Base-by-base conservation (phyloP, 2,329 filamentous ascomycete species). In the Monilinia vaccinii-corymbosi region DNA sequence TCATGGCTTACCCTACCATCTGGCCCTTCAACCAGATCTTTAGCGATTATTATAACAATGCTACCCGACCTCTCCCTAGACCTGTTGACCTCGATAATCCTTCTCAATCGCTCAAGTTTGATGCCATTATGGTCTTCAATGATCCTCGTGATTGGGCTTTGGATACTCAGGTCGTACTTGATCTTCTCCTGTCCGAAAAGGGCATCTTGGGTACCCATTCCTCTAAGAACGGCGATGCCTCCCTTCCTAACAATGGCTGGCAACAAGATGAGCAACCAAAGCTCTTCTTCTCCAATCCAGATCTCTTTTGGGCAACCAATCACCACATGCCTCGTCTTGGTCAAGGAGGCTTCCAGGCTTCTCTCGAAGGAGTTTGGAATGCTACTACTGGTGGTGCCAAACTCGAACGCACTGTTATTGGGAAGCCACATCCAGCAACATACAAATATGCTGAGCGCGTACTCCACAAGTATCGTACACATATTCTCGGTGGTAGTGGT, bases 111-210 rank as follows among this genome's bases (percentile, higher is more conserved):
- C 79, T 93, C 51, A 91, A 90, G 67, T 87, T 99, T 66, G 91
- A 96, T 70, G 91, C 92, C 32, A 84, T 97, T 32, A 88, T 97
- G 69, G 88, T 97, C 8, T 97, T 93, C 80, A 96, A 96, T 72
- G 94, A 97, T 73, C 92, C 94, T 4, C 84, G 94, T 60, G 94
- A 99, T 76, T 99, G 94, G 94, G 91, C 89, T 0, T 80, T 97
- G 11, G 93, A 97, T 73, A 84, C 85, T 2, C 89, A 96, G 71
- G 77, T 97, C 67, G 87, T 97, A 60, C 74, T 88, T 58, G 94
- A 99, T 73, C 76, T 96, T 13, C 77, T 97, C 8, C 79, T 96
- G 45, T 96, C 92, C 0, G 78, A 83, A 21, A 69, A 80, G n/a
- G 94, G 94, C 21, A 83, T 89, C 60, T 72, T 96, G 4, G 94